These are phyloP conservation scores for Saturnispora serradocipensis DNA, from an alignment of 805 yeast species.

Conservation along the genomic window DNA sequence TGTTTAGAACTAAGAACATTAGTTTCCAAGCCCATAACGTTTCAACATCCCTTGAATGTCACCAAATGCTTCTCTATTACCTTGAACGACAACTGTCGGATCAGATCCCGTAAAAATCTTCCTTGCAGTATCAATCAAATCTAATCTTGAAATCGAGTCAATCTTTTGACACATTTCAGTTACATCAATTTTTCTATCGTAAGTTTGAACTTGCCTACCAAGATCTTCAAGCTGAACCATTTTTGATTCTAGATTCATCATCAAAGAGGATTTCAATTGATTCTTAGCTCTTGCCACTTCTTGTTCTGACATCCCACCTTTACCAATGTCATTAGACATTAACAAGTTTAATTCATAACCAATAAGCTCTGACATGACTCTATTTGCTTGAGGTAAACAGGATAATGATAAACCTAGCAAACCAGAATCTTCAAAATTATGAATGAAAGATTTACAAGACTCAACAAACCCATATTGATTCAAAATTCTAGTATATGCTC, in stretches of 20 bases:
- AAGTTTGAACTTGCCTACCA: constrained; percentile 89
- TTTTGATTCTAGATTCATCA: constrained; percentile 90
- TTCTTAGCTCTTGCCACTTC: constrained; percentile 89
- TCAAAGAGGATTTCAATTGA: constrained; percentile 75
- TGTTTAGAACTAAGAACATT: background rate
- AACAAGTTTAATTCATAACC: constrained; percentile 47
- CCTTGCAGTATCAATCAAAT: constrained; percentile 65
- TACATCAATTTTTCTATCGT: constrained; percentile 65
- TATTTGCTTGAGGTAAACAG: constrained; percentile 80
- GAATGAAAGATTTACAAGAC: constrained; percentile 79
- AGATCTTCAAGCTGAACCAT: constrained; percentile 91
- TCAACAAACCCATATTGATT: constrained; percentile 90
- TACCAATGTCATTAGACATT: constrained; percentile 37
- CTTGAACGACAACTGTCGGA: constrained; percentile 88
- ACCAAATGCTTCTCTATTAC: constrained; percentile 77
- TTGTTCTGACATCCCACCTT: constrained; percentile 52
- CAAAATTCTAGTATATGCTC: constrained; percentile 83
- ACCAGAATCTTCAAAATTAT: constrained; percentile 84
- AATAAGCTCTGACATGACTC: constrained; percentile 71
- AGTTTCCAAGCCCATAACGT: constrained; percentile 63
- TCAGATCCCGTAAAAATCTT: constrained; percentile 62
- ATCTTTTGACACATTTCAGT: constrained; percentile 75
- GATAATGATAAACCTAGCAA: constrained; percentile 82
- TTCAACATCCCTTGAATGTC: constrained; percentile 61
- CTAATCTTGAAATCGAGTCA: constrained; percentile 54